These are phyloP conservation scores for Nakaseomyces delphensis DNA, from an alignment of 1,139 yeast species.

Conservation along the genomic window DNA sequence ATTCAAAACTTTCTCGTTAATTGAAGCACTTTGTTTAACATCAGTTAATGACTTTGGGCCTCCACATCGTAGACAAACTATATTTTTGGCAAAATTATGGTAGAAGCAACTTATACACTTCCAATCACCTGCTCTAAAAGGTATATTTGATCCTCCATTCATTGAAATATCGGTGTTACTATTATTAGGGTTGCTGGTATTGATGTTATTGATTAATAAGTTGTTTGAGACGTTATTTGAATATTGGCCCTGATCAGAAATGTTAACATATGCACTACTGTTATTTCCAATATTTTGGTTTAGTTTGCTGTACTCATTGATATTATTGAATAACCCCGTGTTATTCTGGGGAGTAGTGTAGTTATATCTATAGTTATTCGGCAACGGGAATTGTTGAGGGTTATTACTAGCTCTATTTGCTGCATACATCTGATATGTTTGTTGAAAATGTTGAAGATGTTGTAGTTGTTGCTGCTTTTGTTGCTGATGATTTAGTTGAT, in stretches of 20 bases:
- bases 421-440: conserved; percentile 5
- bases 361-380: neutral
- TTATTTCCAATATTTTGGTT: neutral
- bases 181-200: conserved; percentile 11
- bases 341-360: neutral
- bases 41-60: conserved; percentile 43
- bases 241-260: conserved; percentile 10
- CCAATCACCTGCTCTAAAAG: conserved; percentile 97
- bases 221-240: neutral
- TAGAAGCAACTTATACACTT: conserved; percentile 76
- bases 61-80: conserved; percentile 81
- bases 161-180: conserved; percentile 10
- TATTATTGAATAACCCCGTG: conserved; percentile 14
- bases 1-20: neutral
- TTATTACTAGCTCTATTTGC: neutral
- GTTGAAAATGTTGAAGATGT: neutral
- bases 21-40: neutral
- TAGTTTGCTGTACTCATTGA: neutral
- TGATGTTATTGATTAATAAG: neutral
- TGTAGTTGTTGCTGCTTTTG: conserved; percentile 1
- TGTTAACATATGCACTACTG: neutral
- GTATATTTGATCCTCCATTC: conserved; percentile 43
- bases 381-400: neutral
- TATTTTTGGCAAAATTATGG: conserved; percentile 89
- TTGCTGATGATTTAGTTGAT: conserved; percentile 3